Base-by-base conservation (phyloP, 2,329 filamentous ascomycete genomes). In the Pestalotiopsis sp. region DNA sequence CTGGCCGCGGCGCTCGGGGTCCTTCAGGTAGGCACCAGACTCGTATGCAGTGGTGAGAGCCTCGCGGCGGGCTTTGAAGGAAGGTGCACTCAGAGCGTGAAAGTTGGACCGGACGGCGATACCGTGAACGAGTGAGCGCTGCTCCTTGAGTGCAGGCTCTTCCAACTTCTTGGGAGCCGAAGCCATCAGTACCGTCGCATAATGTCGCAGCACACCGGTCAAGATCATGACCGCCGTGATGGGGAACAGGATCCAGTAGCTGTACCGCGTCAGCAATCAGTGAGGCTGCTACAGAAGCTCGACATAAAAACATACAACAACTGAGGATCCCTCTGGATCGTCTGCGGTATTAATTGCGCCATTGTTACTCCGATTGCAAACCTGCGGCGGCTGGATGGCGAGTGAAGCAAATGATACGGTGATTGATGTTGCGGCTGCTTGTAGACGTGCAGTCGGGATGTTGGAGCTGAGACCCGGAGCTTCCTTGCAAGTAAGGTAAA, bases 221-320 rank as follows among this genome's bases (percentile, higher is more conserved):
- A 99, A 84, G 73, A 99, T 91, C 97, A 99, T 99, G 79, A 99
- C 96, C 76, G 97, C 87, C 61, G 95, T 97, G 81, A 99, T 99
- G 71, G 96, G 96, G 72, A 98, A 91, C 70, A 99, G 87, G 82
- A 99, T 99, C 96, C 96, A 99, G 87, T 98, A 98, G 84, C 96
- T 99, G 77, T 67, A 70, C 23, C 61, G 65, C 56, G 66, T 74
- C 52, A 74, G 71, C 70, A 71, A 52, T 52, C 17, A n/a, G 27
- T 36, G 13, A 45, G 23, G 31, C n/a, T 36, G 23, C 14, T 31
- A 41, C 7, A 14, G 41, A 20, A 23, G 25, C 13, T 17, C 17
- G 23, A 4, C 17, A 14, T 11, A 9, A 7, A 36, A 66, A 82
- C 93, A 79, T 85, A 98, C 96, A 99, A 97, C 73, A 99, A 87